Evolutionary conservation across 2,329 filamentous ascomycete genomes (phyloP), one percentile per base, ranked within the genome.

Genomic region (Diplodia corticola): DNA sequence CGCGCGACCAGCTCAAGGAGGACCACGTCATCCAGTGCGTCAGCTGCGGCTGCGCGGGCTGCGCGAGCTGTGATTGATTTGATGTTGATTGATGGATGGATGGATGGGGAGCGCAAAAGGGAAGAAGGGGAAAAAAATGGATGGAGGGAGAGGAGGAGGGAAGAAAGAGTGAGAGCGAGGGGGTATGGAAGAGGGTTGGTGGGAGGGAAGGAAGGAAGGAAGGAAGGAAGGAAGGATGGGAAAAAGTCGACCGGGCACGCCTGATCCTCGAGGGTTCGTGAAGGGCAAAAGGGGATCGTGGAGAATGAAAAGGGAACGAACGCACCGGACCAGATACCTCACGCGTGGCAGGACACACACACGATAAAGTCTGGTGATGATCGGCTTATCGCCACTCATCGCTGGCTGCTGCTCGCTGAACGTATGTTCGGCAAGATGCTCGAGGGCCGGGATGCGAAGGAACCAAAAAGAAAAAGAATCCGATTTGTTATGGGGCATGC

Each of bases 11-110:
- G 77, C 80, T 99, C 75, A 97, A 97, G 79, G 93, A 96, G 73
- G 89, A 92, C 49, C 91, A 95, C 76, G 90, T 91, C 44, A 89
- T 98, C 35, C 90, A 98, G 78, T 99, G 95, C 75, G 92, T 98
- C 61, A 97, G 87, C 79, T 99, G 95, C 78, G 95, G 95, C 9
- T 99, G 95, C 78, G 85, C 91, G 74, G 94, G 94, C 0, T 98
- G 94, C 78, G 87, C 91, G 17, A 65, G 63, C 63, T 50, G 44
- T 24, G 63, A 65, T 60, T 65, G 46, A n/a, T n/a, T n/a, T n/a
- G n/a, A n/a, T n/a, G n/a, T n/a, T n/a, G n/a, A n/a, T n/a, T n/a
- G n/a, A n/a, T n/a, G n/a, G n/a, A n/a, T n/a, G n/a, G n/a, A n/a
- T n/a, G n/a, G n/a, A n/a, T n/a, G n/a, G n/a, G n/a, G n/a, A n/a